Evolutionary conservation across 169 alveolate genomes (phyloP), one percentile per base, ranked within the genome.

Genomic region (Theileria parva): DNA sequence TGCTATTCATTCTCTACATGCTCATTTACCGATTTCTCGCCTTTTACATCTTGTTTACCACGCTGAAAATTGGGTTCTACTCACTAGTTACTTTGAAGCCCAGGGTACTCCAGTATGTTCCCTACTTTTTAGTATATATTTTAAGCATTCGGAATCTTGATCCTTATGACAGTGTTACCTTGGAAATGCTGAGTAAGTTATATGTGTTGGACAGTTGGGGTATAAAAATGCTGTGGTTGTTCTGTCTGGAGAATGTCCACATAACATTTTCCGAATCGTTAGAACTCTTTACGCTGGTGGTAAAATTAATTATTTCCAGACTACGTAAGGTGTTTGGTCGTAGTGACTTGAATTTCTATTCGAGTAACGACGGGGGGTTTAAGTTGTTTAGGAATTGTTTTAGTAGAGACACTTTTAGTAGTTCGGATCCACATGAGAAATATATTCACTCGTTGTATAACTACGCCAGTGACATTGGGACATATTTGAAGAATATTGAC

Each of bases 371-470:
- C 4, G 19, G 28, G 4, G 66, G 66, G 15, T 57, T 57, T 8
- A 57, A 13, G 27, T 25, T 57, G 0, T 57, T 57, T 8, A 57
- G n/a, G 27, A 8, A 32, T 13, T 57, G 19, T 25, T 57, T 17
- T 8, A 9, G 66, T 13, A 17, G 61, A 17, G 66, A 57, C 66
- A 57, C 66, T 25, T 57, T 57, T 8, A 11, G 15, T 8, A 44
- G 57, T 23, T 15, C 76, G 2, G 87, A 37, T 17, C 81, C 87
- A 19, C 87, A 80, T 60, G 88, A 81, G 34, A 27, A 61, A 13
- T 81, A 81, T 59, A 81, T 81, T 0, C 85, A 81, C 70, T 50
- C 69, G 32, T 37, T 81, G 76, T 81, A 81, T 75, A 81, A 81
- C 69, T 61, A 80, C 17, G 72, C 63, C 48, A 69, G 37, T 32